Base-by-base conservation (phyloP, 768 basidiomycete species). In the Cystofilobasidium bisporidii region DNA sequence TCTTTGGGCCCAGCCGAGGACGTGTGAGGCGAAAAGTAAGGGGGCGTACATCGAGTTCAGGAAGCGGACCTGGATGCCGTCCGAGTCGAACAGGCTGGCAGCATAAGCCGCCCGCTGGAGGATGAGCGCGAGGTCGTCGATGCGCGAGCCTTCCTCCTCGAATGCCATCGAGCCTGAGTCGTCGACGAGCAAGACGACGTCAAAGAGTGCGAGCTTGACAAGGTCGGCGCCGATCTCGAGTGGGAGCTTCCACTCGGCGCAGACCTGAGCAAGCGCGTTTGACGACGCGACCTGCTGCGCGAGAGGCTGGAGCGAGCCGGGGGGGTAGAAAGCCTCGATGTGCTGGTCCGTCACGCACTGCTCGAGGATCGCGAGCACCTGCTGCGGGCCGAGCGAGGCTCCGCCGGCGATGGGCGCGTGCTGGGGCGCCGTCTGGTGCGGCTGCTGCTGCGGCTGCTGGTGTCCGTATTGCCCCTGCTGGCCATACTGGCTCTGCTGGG, bases 261-360 rank as follows among this genome's bases (percentile, higher is more conserved):
- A 76, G 64, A 80, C 72, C 64, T 71, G 71, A 17, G 72, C 67
- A 15, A 80, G 69, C 0, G 76, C 75, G 47, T 78, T 78, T 5
- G 74, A 74, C 18, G 69, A 64, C 1, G 77, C 77, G 65, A 80
- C 76, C 61, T 72, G 72, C 56, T 75, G 71, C 0, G 79, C 79
- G 71, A 80, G 76, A 20, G 70, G 72, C 38, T 77, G 75, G 55
- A 80, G 74, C 0, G 71, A 71, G 0, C 78, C 77, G 1, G 76
- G 77, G n/a, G 79, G 79, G 73, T 77, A 80, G 73, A 80, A 80
- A 6, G 77, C 74, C 43, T 71, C 70, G 60, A 80, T 69, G 32
- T 77, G 76, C 77, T 79, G 78, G 73, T 78, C 61, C 9, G 59
- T 56, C 1, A 72, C 70, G 41, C 64, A 66, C 33, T 69, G 63